Base-by-base conservation (phyloP, 768 basidiomycete genomes). In the Calvatia gigantea region DNA sequence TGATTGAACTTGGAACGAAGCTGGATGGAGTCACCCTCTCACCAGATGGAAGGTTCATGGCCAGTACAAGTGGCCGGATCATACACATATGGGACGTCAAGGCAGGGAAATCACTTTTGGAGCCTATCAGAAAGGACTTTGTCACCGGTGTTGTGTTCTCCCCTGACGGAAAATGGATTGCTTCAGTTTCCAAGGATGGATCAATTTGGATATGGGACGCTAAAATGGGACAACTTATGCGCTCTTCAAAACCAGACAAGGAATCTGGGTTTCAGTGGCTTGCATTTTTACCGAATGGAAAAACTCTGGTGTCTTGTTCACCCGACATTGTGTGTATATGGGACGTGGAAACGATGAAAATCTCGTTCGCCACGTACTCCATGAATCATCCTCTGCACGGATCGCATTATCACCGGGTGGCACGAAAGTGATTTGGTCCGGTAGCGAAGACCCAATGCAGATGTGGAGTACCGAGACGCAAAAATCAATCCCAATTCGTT, bases 281-380 rank as follows among this genome's bases (percentile, higher is more conserved):
- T 27, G 59, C 45, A 7, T 67, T 59, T 42, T 62, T 61, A 7
- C 60, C 58, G 0, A 60, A 66, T 51, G 60, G 62, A 8, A 38
- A 49, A 11, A 39, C 42, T 25, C 41, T 69, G 23, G 56, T 57
- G 1, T 67, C 65, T 11, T 58, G 65, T n/a, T 65, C 67, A 6
- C 35, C 55, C 41, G 67, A 68, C 45, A 65, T 61, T 0, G 54
- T 70, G 19, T 45, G 64, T 25, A 48, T 69, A 3, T 70, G 70
- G 70, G 58, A 69, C 45, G 3, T 46, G 50, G 14, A 53, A 44
- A 38, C 59, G 57, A n/a, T 43, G 54, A 21, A 38, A 31, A 6
- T 21, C 54, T 8, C 29, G n/a, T 49, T 15, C 33, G 51, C 4
- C 54, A 57, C 17, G 28, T 49, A n/a, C 19, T 65, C 62, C 57